Conservation (phyloP, 2,329 filamentous ascomycete genomes). For the Fusarium clavum region DNA sequence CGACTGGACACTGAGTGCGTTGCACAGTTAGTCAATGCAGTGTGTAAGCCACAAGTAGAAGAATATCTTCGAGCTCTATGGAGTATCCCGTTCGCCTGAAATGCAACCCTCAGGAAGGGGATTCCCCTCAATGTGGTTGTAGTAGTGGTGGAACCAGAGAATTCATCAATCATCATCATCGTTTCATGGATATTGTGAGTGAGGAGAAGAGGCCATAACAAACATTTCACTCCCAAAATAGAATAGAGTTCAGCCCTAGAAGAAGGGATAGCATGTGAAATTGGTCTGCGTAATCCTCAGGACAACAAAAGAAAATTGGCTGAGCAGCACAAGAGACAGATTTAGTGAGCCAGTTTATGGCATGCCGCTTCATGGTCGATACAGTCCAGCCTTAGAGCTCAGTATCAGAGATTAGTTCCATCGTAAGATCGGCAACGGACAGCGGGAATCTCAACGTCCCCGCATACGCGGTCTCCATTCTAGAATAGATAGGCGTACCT, state of each 20-base stretch:
- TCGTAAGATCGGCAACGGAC: neutral
- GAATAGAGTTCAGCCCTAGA: neutral
- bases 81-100: neutral
- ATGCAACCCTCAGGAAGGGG: neutral
- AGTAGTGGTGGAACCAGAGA: constrained; percentile 15
- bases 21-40: neutral
- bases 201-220: neutral
- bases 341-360: neutral
- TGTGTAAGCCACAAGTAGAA: constrained; percentile 14
- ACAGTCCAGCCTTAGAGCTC: neutral
- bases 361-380: neutral
- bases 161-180: constrained; percentile 2
- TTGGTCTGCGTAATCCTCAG: neutral
- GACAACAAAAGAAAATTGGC: neutral
- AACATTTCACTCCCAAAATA: neutral
- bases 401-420: neutral
- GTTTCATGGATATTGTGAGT: neutral
- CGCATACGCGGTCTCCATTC: neutral
- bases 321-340: neutral
- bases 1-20: neutral
- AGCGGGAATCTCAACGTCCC: constrained; percentile 9
- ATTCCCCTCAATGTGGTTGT: constrained; percentile 7
- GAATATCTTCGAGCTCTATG: neutral
- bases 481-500: neutral
- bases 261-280: neutral